phyloP scores from a whole-genome alignment of 1,284 basidiomycete genomes.

The Tilletia setariae region DNA sequence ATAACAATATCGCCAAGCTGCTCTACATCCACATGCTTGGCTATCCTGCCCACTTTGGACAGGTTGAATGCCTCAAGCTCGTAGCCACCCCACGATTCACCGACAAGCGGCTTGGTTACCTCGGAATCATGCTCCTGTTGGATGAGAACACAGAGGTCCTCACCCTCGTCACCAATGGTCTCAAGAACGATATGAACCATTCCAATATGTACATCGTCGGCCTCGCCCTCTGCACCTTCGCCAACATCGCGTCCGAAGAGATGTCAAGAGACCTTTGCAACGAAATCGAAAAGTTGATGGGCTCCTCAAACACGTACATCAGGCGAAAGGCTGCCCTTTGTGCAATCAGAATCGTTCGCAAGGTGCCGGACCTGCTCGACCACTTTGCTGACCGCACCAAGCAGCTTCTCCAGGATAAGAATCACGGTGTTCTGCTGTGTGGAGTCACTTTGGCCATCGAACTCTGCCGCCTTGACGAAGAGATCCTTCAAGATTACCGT shows the following conservation, averaged over 20 bases:
- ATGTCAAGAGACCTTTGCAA: constrained; percentile 52
- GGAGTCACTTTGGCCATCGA: constrained; percentile 92
- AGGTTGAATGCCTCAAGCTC: constrained; percentile 98
- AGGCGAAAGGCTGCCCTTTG: constrained; percentile 98
- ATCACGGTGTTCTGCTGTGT: constrained; percentile 91
- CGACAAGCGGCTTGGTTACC: constrained; percentile 93
- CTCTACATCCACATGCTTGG: constrained; percentile 99
- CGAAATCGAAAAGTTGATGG: constrained; percentile 95
- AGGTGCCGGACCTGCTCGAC: constrained; percentile 92
- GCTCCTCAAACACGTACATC: constrained; percentile 97
- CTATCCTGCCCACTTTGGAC: constrained; percentile 97
- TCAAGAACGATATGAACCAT: constrained; percentile 99
- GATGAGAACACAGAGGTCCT: constrained; percentile 98
- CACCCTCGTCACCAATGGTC: constrained; percentile 93
- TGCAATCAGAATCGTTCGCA: constrained; percentile 91
- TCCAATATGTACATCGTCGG: constrained; percentile 99
- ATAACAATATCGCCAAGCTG: constrained; percentile 96
- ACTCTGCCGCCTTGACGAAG: constrained; percentile 78
- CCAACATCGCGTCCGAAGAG: constrained; percentile 90
- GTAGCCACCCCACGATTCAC: constrained; percentile 96
- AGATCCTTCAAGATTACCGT: constrained; percentile 78
- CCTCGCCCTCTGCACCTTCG: constrained; percentile 94
- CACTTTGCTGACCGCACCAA: constrained; percentile 87
- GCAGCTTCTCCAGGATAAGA: constrained; percentile 86
- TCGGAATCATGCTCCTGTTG: constrained; percentile 94